These are phyloP conservation scores for Calocybe cyanea DNA, from an alignment of 768 basidiomycete species.

Conservation along the genomic window DNA sequence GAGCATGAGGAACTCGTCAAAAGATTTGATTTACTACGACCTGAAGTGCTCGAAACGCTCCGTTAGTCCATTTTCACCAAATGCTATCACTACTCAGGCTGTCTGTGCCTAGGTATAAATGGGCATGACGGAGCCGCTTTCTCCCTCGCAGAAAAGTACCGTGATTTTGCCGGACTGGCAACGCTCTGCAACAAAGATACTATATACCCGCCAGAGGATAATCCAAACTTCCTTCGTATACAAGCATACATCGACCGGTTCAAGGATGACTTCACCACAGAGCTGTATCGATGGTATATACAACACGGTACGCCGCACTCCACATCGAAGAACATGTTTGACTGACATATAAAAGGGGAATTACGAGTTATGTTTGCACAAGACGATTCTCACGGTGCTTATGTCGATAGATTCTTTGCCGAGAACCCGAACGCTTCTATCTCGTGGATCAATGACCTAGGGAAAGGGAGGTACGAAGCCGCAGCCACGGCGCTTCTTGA, in stretches of 20 bases:
- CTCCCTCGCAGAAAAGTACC: constrained; percentile 79
- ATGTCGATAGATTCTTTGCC: constrained; percentile 73
- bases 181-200: constrained; percentile 71
- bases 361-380: constrained; percentile 79
- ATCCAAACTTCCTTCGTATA: constrained; percentile 60
- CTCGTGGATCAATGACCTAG: constrained; percentile 88
- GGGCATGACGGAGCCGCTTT: constrained; percentile 72
- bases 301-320: constrained; percentile 58
- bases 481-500: constrained; percentile 61
- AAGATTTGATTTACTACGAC: constrained; percentile 66
- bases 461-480: constrained; percentile 56
- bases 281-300: constrained; percentile 91
- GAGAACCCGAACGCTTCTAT: constrained; percentile 53
- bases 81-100: constrained; percentile 1
- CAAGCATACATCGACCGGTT: constrained; percentile 73
- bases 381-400: constrained; percentile 53
- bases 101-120: constrained; percentile 47
- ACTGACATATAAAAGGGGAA: constrained; percentile 58
- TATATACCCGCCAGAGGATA: constrained; percentile 60
- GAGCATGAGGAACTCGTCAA: constrained; percentile 61
- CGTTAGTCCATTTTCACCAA: constrained; percentile 46
- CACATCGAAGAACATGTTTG: constrained; percentile 11
- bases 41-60: constrained; percentile 75
- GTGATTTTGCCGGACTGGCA: constrained; percentile 83
- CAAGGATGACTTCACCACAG: constrained; percentile 80